A percentile compares a stretch with the other conserved stretches of the same genome.
Conservation (phyloP, 2,329 filamentous ascomycete genomes). For the Gyromitra esculenta region DNA sequence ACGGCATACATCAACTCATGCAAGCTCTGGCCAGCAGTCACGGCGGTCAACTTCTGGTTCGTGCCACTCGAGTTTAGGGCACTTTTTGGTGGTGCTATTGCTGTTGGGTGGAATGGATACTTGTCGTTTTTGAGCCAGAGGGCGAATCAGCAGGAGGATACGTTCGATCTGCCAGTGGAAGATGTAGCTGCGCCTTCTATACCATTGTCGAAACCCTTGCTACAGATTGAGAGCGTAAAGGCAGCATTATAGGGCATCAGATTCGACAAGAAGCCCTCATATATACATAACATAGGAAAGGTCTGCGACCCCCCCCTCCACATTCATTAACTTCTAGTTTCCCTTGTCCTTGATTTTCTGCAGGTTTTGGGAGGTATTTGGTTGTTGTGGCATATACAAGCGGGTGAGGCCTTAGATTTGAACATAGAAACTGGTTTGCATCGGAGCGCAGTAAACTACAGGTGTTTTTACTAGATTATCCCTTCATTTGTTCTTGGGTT, state of each 20-base stretch:
- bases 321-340: conserved; percentile 21
- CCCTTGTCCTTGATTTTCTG: conserved; percentile 1
- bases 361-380: conserved; percentile 23
- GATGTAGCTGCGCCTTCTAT: conserved; percentile 18
- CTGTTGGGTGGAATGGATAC: conserved; percentile 53
- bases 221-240: conserved; percentile 30
- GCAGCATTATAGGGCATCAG: conserved; percentile 31
- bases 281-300: conserved; percentile 19
- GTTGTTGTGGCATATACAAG: not conserved
- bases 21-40: conserved; percentile 89
- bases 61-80: conserved; percentile 80
- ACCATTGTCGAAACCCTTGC: conserved; percentile 12
- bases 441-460: not conserved
- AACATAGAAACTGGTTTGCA: conserved; percentile 28
- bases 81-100: conserved; percentile 71
- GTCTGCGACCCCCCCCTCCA: conserved; percentile 41
- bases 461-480: conserved; percentile 10
- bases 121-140: conserved; percentile 49
- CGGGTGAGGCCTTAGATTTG: conserved; percentile 24
- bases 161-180: conserved; percentile 24
- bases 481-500: conserved; percentile 23
- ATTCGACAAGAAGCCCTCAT: not conserved
- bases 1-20: conserved; percentile 78
- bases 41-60: conserved; percentile 86
- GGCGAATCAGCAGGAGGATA: conserved; percentile 40